Evolutionary conservation across 2,329 filamentous ascomycete genomes (phyloP), one percentile per base, ranked within the genome.

Genomic region (Penicillium sp.): DNA sequence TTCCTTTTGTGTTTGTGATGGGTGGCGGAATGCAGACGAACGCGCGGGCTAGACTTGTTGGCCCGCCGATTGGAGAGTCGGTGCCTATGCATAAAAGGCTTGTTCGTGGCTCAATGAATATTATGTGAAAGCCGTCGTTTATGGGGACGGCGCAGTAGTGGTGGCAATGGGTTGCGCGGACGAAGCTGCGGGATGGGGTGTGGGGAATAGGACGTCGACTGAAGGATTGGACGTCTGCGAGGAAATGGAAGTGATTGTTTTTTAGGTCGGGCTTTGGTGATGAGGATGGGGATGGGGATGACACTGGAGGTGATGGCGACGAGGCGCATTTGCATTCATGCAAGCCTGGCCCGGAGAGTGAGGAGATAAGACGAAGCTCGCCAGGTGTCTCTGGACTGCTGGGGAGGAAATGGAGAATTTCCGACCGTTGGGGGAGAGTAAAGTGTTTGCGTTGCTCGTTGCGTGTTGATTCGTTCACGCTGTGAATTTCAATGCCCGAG

Each of bases 81-180:
- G 78, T 83, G 3, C 86, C 85, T 14, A 89, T 71, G 56, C 80
- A 85, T 7, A 89, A 76, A 8, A 77, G 69, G 9, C 78, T 79
- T 1, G 77, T 81, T 10, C 70, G 69, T 4, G 85, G 84, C 63
- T 88, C 84, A 7, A 83, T 83, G 66, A 87, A 88, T 5, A 88
- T 70, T 34, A 89, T 76, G 61, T 88, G 84, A 52, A 81, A 74
- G 1, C 85, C 85, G 66, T 89, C 86, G 57, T 83, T 85, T 36
- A 89, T 67, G 3, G 86, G 85, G 11, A 87, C 71, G 2, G 85
- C 84, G 42, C 79, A 80, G 62, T 84, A 87, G 61, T 88, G 84
- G 62, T 87, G 84, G 32, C 78, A 78, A 44, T 73, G 75, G 1
- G 72, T 75, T 14, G 75, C 73, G 30, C 74, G 70, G n/a, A 78